Evolutionary conservation across 805 yeast species (phyloP), one percentile per base, ranked within the genome.

Genomic region (Isabelozyma pseudorhagii): DNA sequence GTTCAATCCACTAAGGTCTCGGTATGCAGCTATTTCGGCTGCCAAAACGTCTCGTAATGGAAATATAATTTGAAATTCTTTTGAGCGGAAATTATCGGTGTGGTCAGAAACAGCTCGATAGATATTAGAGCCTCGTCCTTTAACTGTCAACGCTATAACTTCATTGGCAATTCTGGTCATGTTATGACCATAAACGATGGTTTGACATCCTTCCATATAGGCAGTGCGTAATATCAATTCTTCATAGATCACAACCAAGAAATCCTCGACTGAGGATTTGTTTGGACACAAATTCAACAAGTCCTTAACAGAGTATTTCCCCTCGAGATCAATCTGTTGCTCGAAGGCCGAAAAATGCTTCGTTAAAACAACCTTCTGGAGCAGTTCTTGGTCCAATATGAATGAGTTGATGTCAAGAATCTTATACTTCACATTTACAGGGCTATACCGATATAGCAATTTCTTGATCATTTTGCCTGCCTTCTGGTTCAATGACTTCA

Each of bases 91-190:
- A 1, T 60, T 58, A 1, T 62, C 64, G 0, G 61, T 38, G 47
- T 66, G 78, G 54, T 81, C 83, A 7, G 84, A 70, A 21, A 86
- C 61, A 9, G 74, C 64, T 4, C 69, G 61, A 25, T 88, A 78
- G 6, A 92, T 78, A 34, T 76, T 77, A 1, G 86, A 75, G 0
- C 97, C 98, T 53, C 97, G 78, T 10, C 98, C 98, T 58, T 85
- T 88, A 5, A 90, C 91, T 0, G 96, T 85, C 48, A 88, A 67
- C 0, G 96, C 77, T 34, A 93, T 72, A n/a, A 88, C 82, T 52
- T 84, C 83, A 58, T 86, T 89, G 1, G 97, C 96, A 21, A 92
- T 63, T 40, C 84, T 77, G 0, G 96, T 87, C 96, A 89, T 88
- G 27, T 87, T 83, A 60, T 85, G 88, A 1, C 93, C 89, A 71